Percentiles rank a stretch among this genome's conserved stretches.
phyloP scores from a whole-genome alignment of 2,329 filamentous ascomycete species.

The Thelonectria blattea region DNA sequence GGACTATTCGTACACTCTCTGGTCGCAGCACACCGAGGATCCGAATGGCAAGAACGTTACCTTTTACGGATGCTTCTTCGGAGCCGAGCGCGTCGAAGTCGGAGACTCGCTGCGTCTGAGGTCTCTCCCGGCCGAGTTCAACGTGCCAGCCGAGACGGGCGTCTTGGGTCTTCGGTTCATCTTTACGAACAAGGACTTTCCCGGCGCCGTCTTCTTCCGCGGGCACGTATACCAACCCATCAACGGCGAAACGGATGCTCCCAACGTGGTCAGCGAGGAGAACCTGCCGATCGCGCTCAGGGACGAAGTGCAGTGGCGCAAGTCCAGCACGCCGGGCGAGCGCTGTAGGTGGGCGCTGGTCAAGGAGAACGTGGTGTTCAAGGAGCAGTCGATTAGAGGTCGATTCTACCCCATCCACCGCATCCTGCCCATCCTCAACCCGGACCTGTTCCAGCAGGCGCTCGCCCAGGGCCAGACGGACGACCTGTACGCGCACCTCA shows the following conservation, averaged over 20 bases:
- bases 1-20: slow-evolving; percentile 57
- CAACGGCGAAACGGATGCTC: slow-evolving; percentile 33
- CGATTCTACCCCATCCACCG: slow-evolving; percentile 64
- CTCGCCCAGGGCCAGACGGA: slow-evolving; percentile 48
- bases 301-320: slow-evolving; percentile 50
- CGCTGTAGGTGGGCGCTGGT: slow-evolving; percentile 50
- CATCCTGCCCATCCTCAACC: slow-evolving; percentile 58
- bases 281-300: slow-evolving; percentile 50
- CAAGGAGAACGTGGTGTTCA: slow-evolving; percentile 53
- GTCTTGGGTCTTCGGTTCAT: slow-evolving; percentile 51
- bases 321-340: slow-evolving; percentile 40
- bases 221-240: slow-evolving; percentile 49
- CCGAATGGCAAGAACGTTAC: slow-evolving; percentile 41
- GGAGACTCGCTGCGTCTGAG: slow-evolving; percentile 57
- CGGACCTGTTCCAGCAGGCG: slow-evolving; percentile 45
- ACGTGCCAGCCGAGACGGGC: slow-evolving; percentile 40
- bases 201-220: slow-evolving; percentile 48
- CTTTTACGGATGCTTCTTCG: slow-evolving; percentile 58
- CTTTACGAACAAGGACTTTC: slow-evolving; percentile 44
- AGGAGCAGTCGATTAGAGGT: slow-evolving; percentile 56
- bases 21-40: slow-evolving; percentile 45
- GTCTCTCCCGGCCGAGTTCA: slow-evolving; percentile 46
- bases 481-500: slow-evolving; percentile 56
- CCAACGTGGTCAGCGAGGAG: slow-evolving; percentile 43
- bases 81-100: slow-evolving; percentile 56